phyloP scores from a whole-genome alignment of 1,284 basidiomycete species.

The Schizophyllum amplum region DNA sequence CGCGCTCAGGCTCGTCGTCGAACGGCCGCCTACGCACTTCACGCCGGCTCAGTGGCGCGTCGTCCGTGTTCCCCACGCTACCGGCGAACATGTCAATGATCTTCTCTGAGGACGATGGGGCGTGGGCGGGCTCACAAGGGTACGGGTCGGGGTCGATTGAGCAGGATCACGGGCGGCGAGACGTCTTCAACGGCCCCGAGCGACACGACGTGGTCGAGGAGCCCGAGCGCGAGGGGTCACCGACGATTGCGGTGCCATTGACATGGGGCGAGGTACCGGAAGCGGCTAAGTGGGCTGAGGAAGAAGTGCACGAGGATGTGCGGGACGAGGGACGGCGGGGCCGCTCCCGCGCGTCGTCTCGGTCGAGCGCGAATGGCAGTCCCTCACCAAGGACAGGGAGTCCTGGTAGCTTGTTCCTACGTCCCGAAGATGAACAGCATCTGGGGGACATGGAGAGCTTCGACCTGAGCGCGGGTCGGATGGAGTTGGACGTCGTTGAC shows the following conservation, averaged over 20 bases:
- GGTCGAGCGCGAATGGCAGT: constrained; percentile 51
- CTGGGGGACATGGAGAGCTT: constrained; percentile 63
- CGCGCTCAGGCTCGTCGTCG: constrained; percentile 8
- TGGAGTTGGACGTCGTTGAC: constrained; percentile 21
- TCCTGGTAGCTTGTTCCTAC: constrained; percentile 53
- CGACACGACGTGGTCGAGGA: constrained; percentile 1
- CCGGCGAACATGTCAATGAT: constrained; percentile 72
- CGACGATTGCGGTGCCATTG: not conserved
- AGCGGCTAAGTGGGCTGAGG: not conserved
- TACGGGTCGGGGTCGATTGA: constrained; percentile 7
- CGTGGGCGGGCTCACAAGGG: constrained; percentile 15
- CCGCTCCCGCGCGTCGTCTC: constrained; percentile 20
- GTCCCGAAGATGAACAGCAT: constrained; percentile 64
- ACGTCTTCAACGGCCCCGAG: too few species aligned
- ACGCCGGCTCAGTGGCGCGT: constrained; percentile 46
- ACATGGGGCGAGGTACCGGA: not conserved
- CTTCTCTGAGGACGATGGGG: constrained; percentile 37
- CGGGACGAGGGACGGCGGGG: constrained; percentile 4
- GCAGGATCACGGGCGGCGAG: too few species aligned
- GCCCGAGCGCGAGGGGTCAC: not conserved
- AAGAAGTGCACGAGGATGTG: too few species aligned
- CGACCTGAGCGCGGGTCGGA: constrained; percentile 38
- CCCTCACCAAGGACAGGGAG: constrained; percentile 48
- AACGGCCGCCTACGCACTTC: constrained; percentile 12
- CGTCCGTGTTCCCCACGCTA: constrained; percentile 55